These are phyloP conservation scores for Groenewaldozyma auringiensis DNA, from an alignment of 1,139 yeast species.

Conservation along the genomic window DNA sequence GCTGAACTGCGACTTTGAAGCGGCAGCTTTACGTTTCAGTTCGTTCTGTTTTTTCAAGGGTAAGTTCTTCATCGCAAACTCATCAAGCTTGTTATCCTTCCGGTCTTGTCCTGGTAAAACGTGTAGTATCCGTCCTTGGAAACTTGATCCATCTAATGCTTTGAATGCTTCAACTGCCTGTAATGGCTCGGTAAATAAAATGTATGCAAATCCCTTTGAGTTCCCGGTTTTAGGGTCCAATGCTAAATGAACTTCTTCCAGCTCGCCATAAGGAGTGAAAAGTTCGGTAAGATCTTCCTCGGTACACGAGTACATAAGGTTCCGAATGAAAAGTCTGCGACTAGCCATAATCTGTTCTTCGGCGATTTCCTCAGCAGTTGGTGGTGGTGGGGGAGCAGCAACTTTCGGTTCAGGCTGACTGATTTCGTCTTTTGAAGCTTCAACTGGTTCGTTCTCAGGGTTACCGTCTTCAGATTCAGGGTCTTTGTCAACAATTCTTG, in stretches of 20 bases:
- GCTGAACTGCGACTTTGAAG: conserved; percentile 76
- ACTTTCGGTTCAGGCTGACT: conserved; percentile 2
- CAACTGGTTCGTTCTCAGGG: conserved; percentile 14
- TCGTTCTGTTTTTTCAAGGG: conserved; percentile 90
- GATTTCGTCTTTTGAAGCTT: neutral
- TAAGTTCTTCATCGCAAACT: conserved; percentile 79
- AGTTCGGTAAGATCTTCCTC: conserved; percentile 68
- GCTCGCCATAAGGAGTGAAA: conserved; percentile 40
- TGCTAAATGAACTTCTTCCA: conserved; percentile 70
- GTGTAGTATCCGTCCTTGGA: conserved; percentile 90
- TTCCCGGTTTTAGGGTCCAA: conserved; percentile 82
- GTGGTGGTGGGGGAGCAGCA: conserved; percentile 19
- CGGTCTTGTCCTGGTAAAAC: conserved; percentile 80
- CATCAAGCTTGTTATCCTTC: conserved; percentile 72
- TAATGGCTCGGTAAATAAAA: conserved; percentile 55
- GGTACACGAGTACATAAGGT: conserved; percentile 69
- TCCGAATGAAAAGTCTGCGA: conserved; percentile 82
- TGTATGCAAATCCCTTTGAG: conserved; percentile 89
- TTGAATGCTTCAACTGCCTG: conserved; percentile 73
- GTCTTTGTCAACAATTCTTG: conserved; percentile 52
- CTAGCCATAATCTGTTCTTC: conserved; percentile 53
- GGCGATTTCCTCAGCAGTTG: conserved; percentile 40
- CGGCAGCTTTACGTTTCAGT: conserved; percentile 73
- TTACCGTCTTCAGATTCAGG: conserved; percentile 18
- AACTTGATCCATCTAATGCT: conserved; percentile 75